These are phyloP conservation scores for Colletotrichum viniferum DNA, from an alignment of 2,329 filamentous ascomycete genomes.

Conservation along the genomic window DNA sequence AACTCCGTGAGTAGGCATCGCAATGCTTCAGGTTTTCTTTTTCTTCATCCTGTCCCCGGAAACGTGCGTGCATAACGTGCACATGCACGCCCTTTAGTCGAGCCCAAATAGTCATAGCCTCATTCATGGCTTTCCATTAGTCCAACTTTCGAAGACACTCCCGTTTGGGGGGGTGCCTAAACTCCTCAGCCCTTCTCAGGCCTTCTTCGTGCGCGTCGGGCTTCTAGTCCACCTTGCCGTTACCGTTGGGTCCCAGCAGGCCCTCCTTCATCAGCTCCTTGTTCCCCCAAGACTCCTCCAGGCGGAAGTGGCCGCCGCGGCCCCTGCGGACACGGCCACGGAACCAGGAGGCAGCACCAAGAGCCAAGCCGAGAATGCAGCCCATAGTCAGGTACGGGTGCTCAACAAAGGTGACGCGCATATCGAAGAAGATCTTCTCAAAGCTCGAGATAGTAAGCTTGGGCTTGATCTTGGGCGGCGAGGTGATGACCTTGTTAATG, in stretches of 20 bases:
- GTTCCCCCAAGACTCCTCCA: slow-evolving; percentile 59
- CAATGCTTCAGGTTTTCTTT: slow-evolving; percentile 13
- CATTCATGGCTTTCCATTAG: slow-evolving; percentile 21
- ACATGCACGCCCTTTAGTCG: neutral
- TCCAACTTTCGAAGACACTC: slow-evolving; percentile 17
- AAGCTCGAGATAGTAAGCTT: slow-evolving; percentile 79
- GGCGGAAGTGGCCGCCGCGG: slow-evolving; percentile 63
- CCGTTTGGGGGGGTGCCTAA: neutral
- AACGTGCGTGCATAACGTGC: neutral
- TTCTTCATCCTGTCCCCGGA: neutral
- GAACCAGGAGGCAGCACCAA: slow-evolving; percentile 58
- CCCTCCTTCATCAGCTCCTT: slow-evolving; percentile 69
- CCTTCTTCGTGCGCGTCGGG: neutral
- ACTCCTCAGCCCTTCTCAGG: slow-evolving; percentile 6
- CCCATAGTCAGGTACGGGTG: slow-evolving; percentile 64
- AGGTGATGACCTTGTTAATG: slow-evolving; percentile 71
- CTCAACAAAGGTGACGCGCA: slow-evolving; percentile 61
- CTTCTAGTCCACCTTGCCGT: slow-evolving; percentile 55
- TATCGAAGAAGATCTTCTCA: slow-evolving; percentile 73
- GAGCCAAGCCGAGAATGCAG: slow-evolving; percentile 60
- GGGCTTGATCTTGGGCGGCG: slow-evolving; percentile 72
- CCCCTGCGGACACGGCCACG: slow-evolving; percentile 58
- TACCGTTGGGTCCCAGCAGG: slow-evolving; percentile 52
- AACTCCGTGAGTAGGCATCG: slow-evolving; percentile 19
- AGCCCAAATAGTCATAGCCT: slow-evolving; percentile 16